Evolutionary conservation across 2,329 filamentous ascomycete species (phyloP).

Genomic region (Pseudogymnoascus sp.): DNA sequence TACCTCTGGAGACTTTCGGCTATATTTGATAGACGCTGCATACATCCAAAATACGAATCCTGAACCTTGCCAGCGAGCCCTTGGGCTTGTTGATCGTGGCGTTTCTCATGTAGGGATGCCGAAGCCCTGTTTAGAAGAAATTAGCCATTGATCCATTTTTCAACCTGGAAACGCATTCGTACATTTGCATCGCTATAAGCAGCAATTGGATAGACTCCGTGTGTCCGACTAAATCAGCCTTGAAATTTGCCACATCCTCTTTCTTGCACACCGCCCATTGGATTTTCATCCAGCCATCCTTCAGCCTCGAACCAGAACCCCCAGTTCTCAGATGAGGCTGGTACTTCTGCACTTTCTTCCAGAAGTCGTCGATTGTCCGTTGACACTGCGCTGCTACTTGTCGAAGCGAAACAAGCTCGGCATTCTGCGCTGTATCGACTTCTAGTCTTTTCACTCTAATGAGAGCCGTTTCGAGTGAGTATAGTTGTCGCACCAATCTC

Average conservation of each 20-base stretch:
- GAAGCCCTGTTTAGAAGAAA: neutral
- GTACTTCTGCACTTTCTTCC: slow-evolving; percentile 24
- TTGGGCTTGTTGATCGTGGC: slow-evolving; percentile 9
- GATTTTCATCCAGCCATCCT: slow-evolving; percentile 23
- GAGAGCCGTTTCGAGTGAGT: slow-evolving; percentile 23
- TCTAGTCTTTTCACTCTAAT: slow-evolving; percentile 24
- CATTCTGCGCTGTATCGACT: slow-evolving; percentile 17
- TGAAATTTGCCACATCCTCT: slow-evolving; percentile 24
- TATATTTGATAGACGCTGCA: neutral
- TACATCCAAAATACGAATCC: slow-evolving; percentile 7
- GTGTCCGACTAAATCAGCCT: slow-evolving; percentile 22
- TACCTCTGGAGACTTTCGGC: slow-evolving; percentile 1
- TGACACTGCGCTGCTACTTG: slow-evolving; percentile 23
- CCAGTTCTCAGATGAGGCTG: slow-evolving; percentile 19
- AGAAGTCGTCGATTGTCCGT: slow-evolving; percentile 25
- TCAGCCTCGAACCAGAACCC: slow-evolving; percentile 14
- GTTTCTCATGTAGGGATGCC: slow-evolving; percentile 13
- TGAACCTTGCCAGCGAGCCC: slow-evolving; percentile 7
- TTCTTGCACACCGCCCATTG: slow-evolving; percentile 25
- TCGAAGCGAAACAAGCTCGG: slow-evolving; percentile 20
- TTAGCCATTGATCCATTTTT: neutral
- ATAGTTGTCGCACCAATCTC: slow-evolving; percentile 17
- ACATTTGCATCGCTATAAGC: slow-evolving; percentile 24
- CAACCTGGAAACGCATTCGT: neutral
- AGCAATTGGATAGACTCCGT: slow-evolving; percentile 24